These are phyloP conservation scores for Rhododendron ovatum DNA, from an alignment of 148 eudicot genomes.

Conservation along the genomic window DNA sequence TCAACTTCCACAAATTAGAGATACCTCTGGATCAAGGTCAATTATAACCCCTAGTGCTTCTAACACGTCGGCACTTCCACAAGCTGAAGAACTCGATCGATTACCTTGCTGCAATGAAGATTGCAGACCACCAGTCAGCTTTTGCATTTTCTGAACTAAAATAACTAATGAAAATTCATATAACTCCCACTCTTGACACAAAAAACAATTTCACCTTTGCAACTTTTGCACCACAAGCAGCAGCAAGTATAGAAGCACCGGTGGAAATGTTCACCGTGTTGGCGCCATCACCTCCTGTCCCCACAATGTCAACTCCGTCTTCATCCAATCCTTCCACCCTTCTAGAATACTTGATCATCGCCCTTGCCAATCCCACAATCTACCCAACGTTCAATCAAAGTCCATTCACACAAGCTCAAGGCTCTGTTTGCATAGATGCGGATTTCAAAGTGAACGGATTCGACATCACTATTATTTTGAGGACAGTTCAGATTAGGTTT, in stretches of 20 bases:
- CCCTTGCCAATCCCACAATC: conserved; percentile 96
- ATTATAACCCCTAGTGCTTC: conserved; percentile 86
- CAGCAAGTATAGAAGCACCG: conserved; percentile 86
- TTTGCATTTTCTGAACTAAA: background rate
- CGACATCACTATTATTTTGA: background rate
- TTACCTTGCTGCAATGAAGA: conserved; percentile 76
- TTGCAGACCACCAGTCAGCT: background rate
- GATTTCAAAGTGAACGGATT: background rate
- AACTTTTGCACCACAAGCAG: conserved; percentile 96
- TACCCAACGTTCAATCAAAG: conserved; percentile 18
- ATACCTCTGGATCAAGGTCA: conserved; percentile 85
- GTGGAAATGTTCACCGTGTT: conserved; percentile 97
- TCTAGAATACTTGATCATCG: conserved; percentile 73
- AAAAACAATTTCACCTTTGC: conserved; percentile 64
- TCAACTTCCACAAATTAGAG: conserved; percentile 8
- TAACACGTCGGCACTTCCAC: conserved; percentile 97
- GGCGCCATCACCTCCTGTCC: conserved; percentile 99
- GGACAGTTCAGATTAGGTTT: background rate
- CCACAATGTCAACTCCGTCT: conserved; percentile 88
- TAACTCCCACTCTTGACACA: background rate
- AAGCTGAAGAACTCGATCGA: conserved; percentile 96
- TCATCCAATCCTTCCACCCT: conserved; percentile 63
- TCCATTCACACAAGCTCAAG: background rate
- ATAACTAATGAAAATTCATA: background rate
- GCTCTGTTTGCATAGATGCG: background rate